Percentiles rank a stretch among this genome's conserved stretches.
phyloP scores from a whole-genome alignment of 305 asterid genomes.

The Fraxinus ornus region DNA sequence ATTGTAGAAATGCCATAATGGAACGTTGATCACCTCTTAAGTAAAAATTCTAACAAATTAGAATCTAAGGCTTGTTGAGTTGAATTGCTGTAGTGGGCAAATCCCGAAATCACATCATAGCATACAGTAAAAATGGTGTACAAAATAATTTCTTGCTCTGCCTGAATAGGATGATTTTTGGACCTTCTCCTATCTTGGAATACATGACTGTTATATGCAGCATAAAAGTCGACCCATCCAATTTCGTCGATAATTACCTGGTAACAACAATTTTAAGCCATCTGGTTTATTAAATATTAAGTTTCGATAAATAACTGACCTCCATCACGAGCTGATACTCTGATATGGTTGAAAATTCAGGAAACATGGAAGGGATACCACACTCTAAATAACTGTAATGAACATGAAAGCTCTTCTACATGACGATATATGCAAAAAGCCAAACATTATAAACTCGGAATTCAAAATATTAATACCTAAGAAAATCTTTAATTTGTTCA shows the following conservation, averaged over 20 bases:
- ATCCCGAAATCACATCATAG: conserved; percentile 73
- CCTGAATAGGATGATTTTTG: conserved; percentile 56
- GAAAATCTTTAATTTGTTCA: conserved; percentile 56
- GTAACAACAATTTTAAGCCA: conserved; percentile 18
- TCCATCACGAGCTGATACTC: conserved; percentile 78
- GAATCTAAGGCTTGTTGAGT: conserved; percentile 51
- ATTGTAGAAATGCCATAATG: neutral
- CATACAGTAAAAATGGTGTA: conserved; percentile 60
- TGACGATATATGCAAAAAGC: conserved; percentile 7
- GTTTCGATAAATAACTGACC: conserved; percentile 39
- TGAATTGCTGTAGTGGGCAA: conserved; percentile 70
- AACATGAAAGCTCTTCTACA: conserved; percentile 13
- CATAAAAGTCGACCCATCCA: conserved; percentile 79
- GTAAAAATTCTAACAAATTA: conserved; percentile 61
- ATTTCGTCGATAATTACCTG: conserved; percentile 76
- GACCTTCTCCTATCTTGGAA: conserved; percentile 53
- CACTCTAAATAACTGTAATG: conserved; percentile 71
- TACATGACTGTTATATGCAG: conserved; percentile 37
- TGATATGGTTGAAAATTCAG: conserved; percentile 58
- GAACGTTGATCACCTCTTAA: conserved; percentile 49
- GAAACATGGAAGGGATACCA: conserved; percentile 63
- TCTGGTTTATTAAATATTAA: neutral
- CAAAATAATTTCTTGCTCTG: conserved; percentile 64
- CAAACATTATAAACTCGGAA: conserved; percentile 1
- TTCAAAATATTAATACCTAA: conserved; percentile 42